These are phyloP conservation scores for Sesbania bispinosa DNA, from an alignment of 306 rosid genomes.

Conservation along the genomic window DNA sequence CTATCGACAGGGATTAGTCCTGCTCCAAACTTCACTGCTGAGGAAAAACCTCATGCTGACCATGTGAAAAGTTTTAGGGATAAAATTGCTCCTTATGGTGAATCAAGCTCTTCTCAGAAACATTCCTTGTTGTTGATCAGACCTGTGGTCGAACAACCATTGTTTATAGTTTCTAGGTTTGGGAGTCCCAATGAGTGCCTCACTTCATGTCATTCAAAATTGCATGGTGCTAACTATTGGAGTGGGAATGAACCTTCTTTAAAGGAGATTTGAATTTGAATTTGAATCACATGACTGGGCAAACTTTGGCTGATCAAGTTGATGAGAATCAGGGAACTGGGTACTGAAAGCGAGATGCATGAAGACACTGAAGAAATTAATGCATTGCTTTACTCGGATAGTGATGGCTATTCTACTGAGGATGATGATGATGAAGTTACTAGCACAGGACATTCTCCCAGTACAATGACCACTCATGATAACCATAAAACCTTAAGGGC, in stretches of 20 bases:
- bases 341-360: slow-evolving; percentile 71
- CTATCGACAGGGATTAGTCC: slow-evolving; percentile 40
- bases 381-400: slow-evolving; percentile 78
- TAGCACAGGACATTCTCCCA: slow-evolving; percentile 89
- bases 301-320: slow-evolving; percentile 33
- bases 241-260: slow-evolving; percentile 30
- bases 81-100: slow-evolving; percentile 29
- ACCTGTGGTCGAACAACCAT: slow-evolving; percentile 56
- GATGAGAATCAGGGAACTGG: slow-evolving; percentile 37
- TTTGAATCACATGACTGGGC: slow-evolving; percentile 29
- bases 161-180: slow-evolving; percentile 45
- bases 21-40: slow-evolving; percentile 21
- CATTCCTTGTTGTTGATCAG: slow-evolving; percentile 60
- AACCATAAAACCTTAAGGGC: slow-evolving; percentile 18
- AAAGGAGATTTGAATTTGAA: slow-evolving; percentile 22
- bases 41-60: slow-evolving; percentile 27
- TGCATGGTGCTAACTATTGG: slow-evolving; percentile 25
- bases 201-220: slow-evolving; percentile 46
- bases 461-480: slow-evolving; percentile 55
- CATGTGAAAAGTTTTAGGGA: slow-evolving; percentile 23
- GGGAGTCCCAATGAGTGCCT: slow-evolving; percentile 51
- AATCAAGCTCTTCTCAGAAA: slow-evolving; percentile 39
- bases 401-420: slow-evolving; percentile 42
- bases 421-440: slow-evolving; percentile 82
- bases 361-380: slow-evolving; percentile 88